These are phyloP conservation scores for Neurospora hispaniola DNA, from an alignment of 495 filamentous ascomycete genomes.

Conservation along the genomic window DNA sequence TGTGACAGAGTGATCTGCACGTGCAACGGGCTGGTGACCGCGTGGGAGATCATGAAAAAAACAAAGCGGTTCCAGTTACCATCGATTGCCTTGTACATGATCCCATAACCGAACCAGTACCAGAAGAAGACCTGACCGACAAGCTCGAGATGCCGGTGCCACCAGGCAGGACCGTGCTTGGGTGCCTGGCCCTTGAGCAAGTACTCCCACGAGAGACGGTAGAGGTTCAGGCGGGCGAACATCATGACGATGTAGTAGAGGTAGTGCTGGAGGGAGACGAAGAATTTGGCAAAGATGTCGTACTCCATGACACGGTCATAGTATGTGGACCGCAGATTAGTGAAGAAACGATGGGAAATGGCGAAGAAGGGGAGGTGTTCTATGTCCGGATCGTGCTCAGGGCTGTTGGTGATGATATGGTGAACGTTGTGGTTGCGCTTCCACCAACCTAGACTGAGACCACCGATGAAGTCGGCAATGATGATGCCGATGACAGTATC, in stretches of 20 bases:
- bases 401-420: constrained; percentile 92
- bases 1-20: constrained; percentile 94
- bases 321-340: constrained; percentile 69
- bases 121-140: constrained; percentile 80
- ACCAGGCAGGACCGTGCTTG: constrained; percentile 71
- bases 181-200: constrained; percentile 69
- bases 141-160: constrained; percentile 82
- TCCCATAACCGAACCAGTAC: constrained; percentile 83
- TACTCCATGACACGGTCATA: constrained; percentile 82
- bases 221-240: constrained; percentile 90
- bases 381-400: constrained; percentile 96
- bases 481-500: constrained; percentile 84
- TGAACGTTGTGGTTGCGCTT: constrained; percentile 97
- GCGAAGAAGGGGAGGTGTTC: constrained; percentile 95
- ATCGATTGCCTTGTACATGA: constrained; percentile 70
- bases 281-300: constrained; percentile 61
- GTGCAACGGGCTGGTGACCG: constrained; percentile 78
- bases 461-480: constrained; percentile 83
- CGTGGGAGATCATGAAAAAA: constrained; percentile 80
- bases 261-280: constrained; percentile 68
- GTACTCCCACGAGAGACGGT: constrained; percentile 72
- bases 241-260: constrained; percentile 79
- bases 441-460: constrained; percentile 94
- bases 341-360: constrained; percentile 76
- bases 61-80: constrained; percentile 55